Percentiles rank a stretch among this genome's conserved stretches.
Evolutionary conservation across 352 stramenopile species (phyloP).

Genomic region (Poterioochromonas sp.): DNA sequence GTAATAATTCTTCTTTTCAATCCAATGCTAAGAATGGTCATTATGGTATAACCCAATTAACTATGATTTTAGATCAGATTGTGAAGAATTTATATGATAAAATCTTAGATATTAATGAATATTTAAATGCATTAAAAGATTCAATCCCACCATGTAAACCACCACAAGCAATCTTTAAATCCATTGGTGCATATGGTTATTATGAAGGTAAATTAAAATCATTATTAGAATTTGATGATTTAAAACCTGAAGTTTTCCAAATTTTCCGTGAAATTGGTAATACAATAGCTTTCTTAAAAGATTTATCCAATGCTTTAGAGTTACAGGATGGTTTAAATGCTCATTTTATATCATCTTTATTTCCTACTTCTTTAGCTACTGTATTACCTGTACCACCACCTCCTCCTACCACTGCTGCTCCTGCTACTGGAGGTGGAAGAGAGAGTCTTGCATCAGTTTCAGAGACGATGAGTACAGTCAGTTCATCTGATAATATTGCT

Average conservation of each 20-base stretch:
- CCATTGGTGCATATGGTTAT: conserved; percentile 57
- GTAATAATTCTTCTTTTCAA: no score
- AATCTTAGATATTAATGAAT: conserved; percentile 52
- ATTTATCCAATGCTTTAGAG: conserved; percentile 26
- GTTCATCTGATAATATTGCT: no score
- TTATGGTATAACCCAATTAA: conserved; percentile 10
- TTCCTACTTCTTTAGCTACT: no score
- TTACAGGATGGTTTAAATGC: neutral
- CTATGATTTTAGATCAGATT: conserved; percentile 37
- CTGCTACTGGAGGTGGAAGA: conserved; percentile 31
- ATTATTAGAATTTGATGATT: conserved; percentile 61
- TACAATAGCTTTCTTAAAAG: conserved; percentile 53
- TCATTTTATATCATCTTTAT: neutral
- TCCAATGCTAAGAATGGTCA: neutral
- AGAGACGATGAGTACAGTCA: no score
- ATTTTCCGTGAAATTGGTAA: conserved; percentile 63
- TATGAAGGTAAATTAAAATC: conserved; percentile 68
- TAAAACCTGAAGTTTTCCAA: conserved; percentile 69
- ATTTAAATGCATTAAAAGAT: conserved; percentile 61
- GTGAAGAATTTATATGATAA: conserved; percentile 55
- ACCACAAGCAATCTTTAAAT: neutral
- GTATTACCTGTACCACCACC: neutral
- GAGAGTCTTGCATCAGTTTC: no score
- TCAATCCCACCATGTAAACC: conserved; percentile 56
- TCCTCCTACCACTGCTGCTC: neutral